These are phyloP conservation scores for Lepiota brunneoincarnata DNA, from an alignment of 768 basidiomycete species.

Conservation along the genomic window DNA sequence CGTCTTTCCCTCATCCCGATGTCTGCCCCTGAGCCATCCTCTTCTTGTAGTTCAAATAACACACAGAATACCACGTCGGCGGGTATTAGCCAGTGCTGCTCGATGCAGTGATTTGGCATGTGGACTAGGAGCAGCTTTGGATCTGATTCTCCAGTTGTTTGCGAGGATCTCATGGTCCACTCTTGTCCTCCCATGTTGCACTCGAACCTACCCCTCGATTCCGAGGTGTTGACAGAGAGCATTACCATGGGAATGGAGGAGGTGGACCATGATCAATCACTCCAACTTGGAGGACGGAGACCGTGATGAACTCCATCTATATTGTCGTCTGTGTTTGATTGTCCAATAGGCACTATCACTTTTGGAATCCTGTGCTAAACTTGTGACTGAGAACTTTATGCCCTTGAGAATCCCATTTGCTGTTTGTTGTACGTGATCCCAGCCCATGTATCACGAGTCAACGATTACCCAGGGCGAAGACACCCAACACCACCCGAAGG, in stretches of 20 bases:
- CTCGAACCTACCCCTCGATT: constrained; percentile 4
- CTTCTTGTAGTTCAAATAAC: no score
- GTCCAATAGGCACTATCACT: background rate
- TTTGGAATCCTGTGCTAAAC: background rate
- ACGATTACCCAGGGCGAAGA: no score
- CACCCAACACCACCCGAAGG: no score
- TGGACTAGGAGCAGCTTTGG: background rate
- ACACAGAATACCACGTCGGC: no score
- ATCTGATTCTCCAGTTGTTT: background rate
- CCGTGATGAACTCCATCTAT: background rate
- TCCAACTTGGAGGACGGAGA: background rate
- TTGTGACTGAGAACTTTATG: no score
- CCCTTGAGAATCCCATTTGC: no score
- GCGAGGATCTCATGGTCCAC: background rate
- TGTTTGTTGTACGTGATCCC: no score
- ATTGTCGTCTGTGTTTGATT: background rate
- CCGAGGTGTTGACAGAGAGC: constrained; percentile 5
- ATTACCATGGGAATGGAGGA: constrained; percentile 11
- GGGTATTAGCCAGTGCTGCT: no score
- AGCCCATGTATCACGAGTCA: no score
- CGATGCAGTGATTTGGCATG: no score
- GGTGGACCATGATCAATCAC: constrained; percentile 7
- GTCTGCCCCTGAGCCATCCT: background rate
- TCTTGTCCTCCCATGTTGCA: constrained; percentile 8
- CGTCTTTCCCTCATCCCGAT: no score